Base-by-base conservation (phyloP, 192 early-diverging fungal genomes). In the Podila minutissima region DNA sequence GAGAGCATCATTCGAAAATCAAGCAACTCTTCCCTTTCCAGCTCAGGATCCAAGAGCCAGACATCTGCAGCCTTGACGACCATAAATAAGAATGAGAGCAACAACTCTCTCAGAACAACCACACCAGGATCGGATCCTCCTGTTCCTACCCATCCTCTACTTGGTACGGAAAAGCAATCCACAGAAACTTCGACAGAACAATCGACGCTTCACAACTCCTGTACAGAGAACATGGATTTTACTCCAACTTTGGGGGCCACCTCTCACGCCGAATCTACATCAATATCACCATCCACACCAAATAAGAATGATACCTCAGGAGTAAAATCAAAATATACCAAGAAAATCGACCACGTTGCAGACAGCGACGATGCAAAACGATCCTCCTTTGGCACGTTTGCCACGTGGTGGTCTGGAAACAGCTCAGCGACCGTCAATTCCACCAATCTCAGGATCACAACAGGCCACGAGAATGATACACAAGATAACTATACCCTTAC, bases 371-470 rank as follows among this genome's bases (percentile, higher is more conserved):
- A 49, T 41, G 59, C 62, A 22, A 38, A 26, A n/a, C 38, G 62
- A 2, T 77, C 59, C 24, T 71, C 75, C 11, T 19, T 77, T n/a
- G 38, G 64, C 35, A 41, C 22, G 1, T 38, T 77, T 31, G 35
- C 64, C 20, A 66, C 68, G 28, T 77, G 75, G 75, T 77, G 75
- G 75, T 71, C 75, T 62, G 59, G 75, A 15, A 29, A 55, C 29
- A 74, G 46, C 29, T 15, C 53, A 10, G 26, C 57, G 12, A 41
- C 38, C 9, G 28, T 33, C 48, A 66, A 26, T 26, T 2, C 72
- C 51, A 57, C 62, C 51, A 75, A 75, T 69, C 55, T 29, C 15
- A 59, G 12, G 22, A 19, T 24, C 19, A 35, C 53, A 22, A 55
- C 61, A 7, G 46, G 10, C 29, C 74, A 69, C 62, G 67, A 59